Conservation (phyloP, 495 filamentous ascomycete species). For the Daldinia bambusicola region DNA sequence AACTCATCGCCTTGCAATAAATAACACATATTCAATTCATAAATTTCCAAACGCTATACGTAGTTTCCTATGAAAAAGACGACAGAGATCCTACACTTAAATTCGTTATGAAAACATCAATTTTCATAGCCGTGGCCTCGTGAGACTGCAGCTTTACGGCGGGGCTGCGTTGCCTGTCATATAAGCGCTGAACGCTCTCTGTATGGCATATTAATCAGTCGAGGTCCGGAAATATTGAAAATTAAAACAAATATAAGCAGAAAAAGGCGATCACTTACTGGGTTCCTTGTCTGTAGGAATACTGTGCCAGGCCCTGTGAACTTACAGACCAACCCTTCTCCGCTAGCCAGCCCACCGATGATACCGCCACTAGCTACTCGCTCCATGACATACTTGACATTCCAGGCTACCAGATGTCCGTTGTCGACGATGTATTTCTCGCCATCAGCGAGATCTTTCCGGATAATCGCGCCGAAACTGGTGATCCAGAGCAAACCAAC, state of each 20-base stretch:
- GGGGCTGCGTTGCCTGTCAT: constrained; percentile 56
- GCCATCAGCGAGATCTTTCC: constrained; percentile 85
- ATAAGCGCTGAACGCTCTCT: constrained; percentile 59
- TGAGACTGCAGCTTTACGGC: constrained; percentile 22
- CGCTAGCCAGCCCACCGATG: constrained; percentile 78
- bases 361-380: constrained; percentile 90
- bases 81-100: background rate
- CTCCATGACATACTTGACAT: constrained; percentile 91
- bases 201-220: constrained; percentile 25
- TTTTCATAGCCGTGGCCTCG: background rate
- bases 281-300: constrained; percentile 93
- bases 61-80: constrained; percentile 11
- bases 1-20: background rate
- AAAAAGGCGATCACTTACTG: constrained; percentile 56
- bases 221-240: background rate
- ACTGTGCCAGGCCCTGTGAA: constrained; percentile 93
- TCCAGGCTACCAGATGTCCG: constrained; percentile 96
- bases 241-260: background rate
- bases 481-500: constrained; percentile 85
- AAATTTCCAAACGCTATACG: background rate
- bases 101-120: background rate
- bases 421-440: constrained; percentile 96
- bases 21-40: constrained; percentile 29
- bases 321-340: constrained; percentile 91
- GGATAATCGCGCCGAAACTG: constrained; percentile 93